Evolutionary conservation across 2,329 filamentous ascomycete species (phyloP).

Genomic region (Lachnellula suecica): DNA sequence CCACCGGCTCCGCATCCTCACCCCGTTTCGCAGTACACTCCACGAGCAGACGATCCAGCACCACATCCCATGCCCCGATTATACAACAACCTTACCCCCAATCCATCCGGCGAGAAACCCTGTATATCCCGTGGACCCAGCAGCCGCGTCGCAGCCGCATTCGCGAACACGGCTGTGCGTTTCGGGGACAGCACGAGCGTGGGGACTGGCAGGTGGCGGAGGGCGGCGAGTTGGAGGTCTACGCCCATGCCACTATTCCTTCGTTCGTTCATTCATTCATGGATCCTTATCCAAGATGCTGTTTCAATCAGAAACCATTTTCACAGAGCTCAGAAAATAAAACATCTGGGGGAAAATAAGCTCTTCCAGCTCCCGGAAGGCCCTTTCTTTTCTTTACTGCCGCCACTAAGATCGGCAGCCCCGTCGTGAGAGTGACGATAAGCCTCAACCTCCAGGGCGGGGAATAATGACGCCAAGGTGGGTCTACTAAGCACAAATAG

Average conservation of each 20-base stretch:
- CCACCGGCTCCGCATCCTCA: background rate
- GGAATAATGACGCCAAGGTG: too few species aligned
- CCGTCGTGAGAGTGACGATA: too few species aligned
- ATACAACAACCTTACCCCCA: slow-evolving; percentile 16
- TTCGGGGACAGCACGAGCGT: slow-evolving; percentile 20
- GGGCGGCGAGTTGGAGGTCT: slow-evolving; percentile 22
- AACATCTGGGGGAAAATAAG: too few species aligned
- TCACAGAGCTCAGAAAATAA: too few species aligned
- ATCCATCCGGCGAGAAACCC: slow-evolving; percentile 6
- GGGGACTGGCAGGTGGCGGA: slow-evolving; percentile 20
- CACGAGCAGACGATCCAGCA: slow-evolving; percentile 11
- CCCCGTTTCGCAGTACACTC: background rate
- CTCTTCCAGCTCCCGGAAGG: too few species aligned
- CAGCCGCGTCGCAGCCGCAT: slow-evolving; percentile 13
- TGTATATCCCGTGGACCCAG: slow-evolving; percentile 12
- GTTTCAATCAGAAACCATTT: too few species aligned
- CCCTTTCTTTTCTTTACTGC: too few species aligned
- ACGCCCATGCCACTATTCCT: background rate
- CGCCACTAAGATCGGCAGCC: too few species aligned
- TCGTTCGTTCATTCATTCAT: too few species aligned
- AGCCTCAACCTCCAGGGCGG: too few species aligned
- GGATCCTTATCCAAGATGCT: too few species aligned
- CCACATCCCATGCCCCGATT: slow-evolving; percentile 13
- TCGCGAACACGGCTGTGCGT: slow-evolving; percentile 15
- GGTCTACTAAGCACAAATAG: too few species aligned